phyloP scores from a whole-genome alignment of 345 rosid genomes.

The Bretschneidera sinensis region DNA sequence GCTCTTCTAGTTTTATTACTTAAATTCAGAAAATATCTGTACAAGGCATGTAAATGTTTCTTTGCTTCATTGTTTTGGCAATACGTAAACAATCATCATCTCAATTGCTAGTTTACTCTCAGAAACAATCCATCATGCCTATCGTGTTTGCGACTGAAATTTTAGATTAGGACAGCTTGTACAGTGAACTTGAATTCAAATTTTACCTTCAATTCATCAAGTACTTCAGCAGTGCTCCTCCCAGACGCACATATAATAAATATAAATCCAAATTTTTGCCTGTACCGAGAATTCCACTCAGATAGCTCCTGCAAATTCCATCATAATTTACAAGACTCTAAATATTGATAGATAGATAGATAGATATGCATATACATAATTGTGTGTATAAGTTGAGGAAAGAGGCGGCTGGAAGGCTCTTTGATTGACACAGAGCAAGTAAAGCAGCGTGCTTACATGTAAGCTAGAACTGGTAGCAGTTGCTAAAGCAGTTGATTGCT shows the following conservation, averaged over 20 bases:
- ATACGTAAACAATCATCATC: not conserved
- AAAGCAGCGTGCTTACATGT: slow-evolving; percentile 38
- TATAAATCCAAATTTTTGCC: slow-evolving; percentile 64
- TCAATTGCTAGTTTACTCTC: too few species aligned
- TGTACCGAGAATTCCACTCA: slow-evolving; percentile 68
- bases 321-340: not conserved
- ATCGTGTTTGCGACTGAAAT: too few species aligned
- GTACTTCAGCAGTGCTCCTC: slow-evolving; percentile 66
- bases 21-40: too few species aligned
- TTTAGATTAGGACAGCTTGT: not conserved
- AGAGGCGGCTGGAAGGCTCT: not conserved
- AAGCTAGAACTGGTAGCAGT: slow-evolving; percentile 63
- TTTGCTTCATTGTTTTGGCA: too few species aligned
- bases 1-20: not conserved
- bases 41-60: too few species aligned
- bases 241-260: slow-evolving; percentile 83
- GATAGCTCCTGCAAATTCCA: slow-evolving; percentile 49
- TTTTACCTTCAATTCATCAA: slow-evolving; percentile 66
- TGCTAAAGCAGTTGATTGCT: slow-evolving; percentile 83
- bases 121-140: not conserved
- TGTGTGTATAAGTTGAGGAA: not conserved
- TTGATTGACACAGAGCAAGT: not conserved
- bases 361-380: too few species aligned
- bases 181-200: not conserved
- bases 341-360: too few species aligned